These are phyloP conservation scores for Daldinia childiae DNA, from an alignment of 495 filamentous ascomycete genomes.

Conservation along the genomic window DNA sequence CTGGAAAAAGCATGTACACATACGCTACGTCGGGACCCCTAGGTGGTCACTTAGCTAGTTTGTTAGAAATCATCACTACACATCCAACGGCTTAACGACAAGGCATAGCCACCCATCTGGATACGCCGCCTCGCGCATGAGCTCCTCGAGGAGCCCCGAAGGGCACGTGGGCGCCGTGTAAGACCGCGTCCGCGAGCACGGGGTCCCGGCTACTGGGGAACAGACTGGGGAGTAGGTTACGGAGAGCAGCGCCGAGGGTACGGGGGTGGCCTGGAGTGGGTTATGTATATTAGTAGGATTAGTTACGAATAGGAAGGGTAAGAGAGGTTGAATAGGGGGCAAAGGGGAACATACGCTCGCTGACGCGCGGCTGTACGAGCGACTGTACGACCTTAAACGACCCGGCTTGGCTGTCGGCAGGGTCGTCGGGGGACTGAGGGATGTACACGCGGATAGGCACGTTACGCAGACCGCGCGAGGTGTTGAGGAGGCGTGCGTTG, in stretches of 20 bases:
- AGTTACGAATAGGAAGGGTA: not conserved
- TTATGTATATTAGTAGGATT: too few relatives aligned
- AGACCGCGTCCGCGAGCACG: conserved; percentile 86
- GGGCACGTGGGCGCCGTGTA: conserved; percentile 88
- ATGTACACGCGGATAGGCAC: conserved; percentile 90
- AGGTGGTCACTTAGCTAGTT: not conserved
- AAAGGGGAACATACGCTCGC: conserved; percentile 47
- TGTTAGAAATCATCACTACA: conserved; percentile 10
- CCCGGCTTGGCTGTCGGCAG: conserved; percentile 50
- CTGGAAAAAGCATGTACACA: not conserved
- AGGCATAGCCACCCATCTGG: conserved; percentile 92
- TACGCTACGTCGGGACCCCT: not conserved
- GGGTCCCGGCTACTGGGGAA: conserved; percentile 89
- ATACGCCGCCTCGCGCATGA: conserved; percentile 83
- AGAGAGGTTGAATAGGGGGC: not conserved
- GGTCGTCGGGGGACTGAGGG: conserved; percentile 67
- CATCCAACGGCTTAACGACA: conserved; percentile 65
- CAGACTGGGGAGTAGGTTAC: conserved; percentile 76
- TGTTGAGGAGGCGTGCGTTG: conserved; percentile 79
- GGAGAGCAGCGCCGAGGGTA: conserved; percentile 84
- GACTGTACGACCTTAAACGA: conserved; percentile 77
- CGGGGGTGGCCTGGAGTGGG: conserved; percentile 58
- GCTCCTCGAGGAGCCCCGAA: conserved; percentile 85
- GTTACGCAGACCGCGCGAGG: conserved; percentile 76
- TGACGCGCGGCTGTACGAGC: conserved; percentile 59